These are phyloP conservation scores for Isatis tinctoria DNA, from an alignment of 345 rosid genomes.

Conservation along the genomic window DNA sequence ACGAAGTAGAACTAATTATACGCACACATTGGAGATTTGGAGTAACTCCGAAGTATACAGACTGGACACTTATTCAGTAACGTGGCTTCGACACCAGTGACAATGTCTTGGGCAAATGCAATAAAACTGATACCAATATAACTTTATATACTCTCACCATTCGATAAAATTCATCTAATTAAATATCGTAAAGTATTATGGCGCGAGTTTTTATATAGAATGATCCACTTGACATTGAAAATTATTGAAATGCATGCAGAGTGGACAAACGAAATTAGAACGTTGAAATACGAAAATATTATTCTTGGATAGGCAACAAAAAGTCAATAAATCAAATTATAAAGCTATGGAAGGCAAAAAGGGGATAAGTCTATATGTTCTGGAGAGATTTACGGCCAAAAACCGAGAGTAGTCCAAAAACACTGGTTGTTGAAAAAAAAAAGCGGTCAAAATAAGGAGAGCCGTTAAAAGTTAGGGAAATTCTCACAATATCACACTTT, in stretches of 20 bases:
- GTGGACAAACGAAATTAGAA: background rate
- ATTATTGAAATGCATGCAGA: background rate
- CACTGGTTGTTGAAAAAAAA: too few relatives aligned
- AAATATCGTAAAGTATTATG: background rate
- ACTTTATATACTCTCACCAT: conserved; percentile 13
- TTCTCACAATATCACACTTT: too few relatives aligned
- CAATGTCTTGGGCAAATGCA: conserved; percentile 23
- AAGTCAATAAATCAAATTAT: background rate
- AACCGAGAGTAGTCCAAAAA: too few relatives aligned
- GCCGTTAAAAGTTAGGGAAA: too few relatives aligned
- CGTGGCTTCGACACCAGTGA: conserved; percentile 16
- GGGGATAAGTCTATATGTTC: background rate
- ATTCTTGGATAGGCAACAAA: background rate
- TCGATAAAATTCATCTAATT: background rate
- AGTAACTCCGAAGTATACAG: background rate
- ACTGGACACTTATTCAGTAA: conserved; percentile 1
- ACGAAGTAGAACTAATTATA: background rate
- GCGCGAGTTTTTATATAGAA: conserved; percentile 1
- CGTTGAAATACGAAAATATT: background rate
- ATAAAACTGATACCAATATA: conserved; percentile 8
- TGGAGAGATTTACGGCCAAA: too few relatives aligned
- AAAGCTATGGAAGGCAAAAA: too few relatives aligned
- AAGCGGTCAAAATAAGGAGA: too few relatives aligned
- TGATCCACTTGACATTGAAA: background rate
- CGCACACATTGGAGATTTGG: conserved; percentile 16